Base-by-base conservation (phyloP, 1,139 yeast genomes). In the Scheffersomyces parashehatae region DNA sequence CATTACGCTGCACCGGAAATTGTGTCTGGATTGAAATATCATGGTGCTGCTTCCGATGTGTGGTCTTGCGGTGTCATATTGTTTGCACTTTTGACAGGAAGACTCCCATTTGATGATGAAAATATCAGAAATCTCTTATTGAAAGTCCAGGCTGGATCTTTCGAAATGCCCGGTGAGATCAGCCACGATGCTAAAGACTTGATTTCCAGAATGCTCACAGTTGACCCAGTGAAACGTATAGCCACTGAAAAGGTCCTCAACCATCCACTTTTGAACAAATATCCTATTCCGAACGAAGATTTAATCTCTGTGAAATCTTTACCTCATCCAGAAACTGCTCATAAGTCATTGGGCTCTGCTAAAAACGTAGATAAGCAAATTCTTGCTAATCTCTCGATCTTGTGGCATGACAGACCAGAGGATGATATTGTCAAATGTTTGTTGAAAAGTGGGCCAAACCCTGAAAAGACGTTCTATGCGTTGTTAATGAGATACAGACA, bases 1-100 rank as follows among this genome's bases (percentile, higher is more conserved):
- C 95, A 86, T 65, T 86, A 86, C 62, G 95, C 95, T 11, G 88
- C 95, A 6, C 95, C 95, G 1, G 95, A 86, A 67, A 86, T 86
- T 50, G 91, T 86, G 29, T 77, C 84, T 56, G 93, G 95, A 11
- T 77, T 80, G 54, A 81, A 81, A 48, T 86, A 86, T 59, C 89
- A 85, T 61, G 95, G 95, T 29, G 84, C 87, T 36, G 90, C 90
- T 40, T 82, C 89, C 46, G 95, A 86, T 64, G 84, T 86, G 37
- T 86, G 95, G 95, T 85, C 91, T 12, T 85, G 93, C 65, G 95
- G 95, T 58, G 87, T 86, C 35, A 85, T 86, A 36, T 68, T 86
- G 41, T 86, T 85, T 67, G 95, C 95, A 5, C 67, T 86, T 38
- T 66, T 86, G 40, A 84, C 91, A 1, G 95, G 95, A 9, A 83